These are phyloP conservation scores for Cystobasidium tubakii DNA, from an alignment of 768 basidiomycete genomes.

Conservation along the genomic window DNA sequence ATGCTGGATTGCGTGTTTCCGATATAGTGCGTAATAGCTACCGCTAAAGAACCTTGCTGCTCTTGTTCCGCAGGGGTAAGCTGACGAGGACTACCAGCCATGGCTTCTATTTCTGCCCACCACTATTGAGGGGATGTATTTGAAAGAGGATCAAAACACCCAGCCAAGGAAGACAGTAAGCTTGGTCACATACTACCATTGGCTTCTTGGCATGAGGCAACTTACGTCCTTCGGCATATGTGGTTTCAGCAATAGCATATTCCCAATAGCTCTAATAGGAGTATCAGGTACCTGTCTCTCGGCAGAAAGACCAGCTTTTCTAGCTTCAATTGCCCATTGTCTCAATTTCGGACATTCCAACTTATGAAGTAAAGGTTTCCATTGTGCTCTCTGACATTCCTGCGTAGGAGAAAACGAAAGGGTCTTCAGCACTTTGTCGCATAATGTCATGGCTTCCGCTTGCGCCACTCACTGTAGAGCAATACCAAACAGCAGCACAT, in stretches of 20 bases:
- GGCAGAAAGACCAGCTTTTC: neutral
- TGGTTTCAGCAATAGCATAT: slow-evolving; percentile 54
- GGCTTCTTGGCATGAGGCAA: neutral
- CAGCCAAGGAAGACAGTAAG: neutral
- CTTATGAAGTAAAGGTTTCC: slow-evolving; percentile 25
- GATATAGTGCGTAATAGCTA: slow-evolving; percentile 47
- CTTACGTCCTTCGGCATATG: slow-evolving; percentile 7
- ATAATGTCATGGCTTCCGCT: no score
- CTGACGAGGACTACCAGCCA: slow-evolving; percentile 24
- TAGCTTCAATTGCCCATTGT: slow-evolving; percentile 12
- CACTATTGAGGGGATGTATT: neutral
- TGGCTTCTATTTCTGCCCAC: slow-evolving; percentile 18
- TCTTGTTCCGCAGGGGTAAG: slow-evolving; percentile 42
- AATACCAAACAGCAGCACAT: slow-evolving; percentile 70
- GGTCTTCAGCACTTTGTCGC: no score
- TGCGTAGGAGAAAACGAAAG: no score
- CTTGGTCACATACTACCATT: no score
- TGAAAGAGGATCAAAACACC: no score
- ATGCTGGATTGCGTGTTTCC: slow-evolving; percentile 40
- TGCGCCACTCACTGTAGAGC: slow-evolving; percentile 63
- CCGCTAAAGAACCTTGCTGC: slow-evolving; percentile 44
- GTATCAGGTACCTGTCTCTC: slow-evolving; percentile 58
- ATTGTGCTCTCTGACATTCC: slow-evolving; percentile 30
- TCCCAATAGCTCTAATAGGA: slow-evolving; percentile 69
- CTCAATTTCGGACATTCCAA: slow-evolving; percentile 17